Conservation (phyloP, 495 filamentous ascomycete genomes). For the Aspergillus homomorphus region DNA sequence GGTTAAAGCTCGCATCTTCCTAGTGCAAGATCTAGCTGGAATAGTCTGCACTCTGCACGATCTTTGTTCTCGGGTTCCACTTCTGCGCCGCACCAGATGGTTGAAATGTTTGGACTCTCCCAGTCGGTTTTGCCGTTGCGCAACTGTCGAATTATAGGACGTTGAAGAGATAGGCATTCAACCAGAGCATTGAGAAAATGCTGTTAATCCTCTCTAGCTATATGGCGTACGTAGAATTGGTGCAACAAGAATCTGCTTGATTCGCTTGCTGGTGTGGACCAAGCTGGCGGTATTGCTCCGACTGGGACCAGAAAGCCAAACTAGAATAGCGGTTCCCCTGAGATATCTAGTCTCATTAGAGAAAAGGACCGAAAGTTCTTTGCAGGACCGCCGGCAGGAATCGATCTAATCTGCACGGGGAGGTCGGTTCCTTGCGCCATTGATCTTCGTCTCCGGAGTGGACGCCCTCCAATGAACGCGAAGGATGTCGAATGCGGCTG, state of each 20-base stretch:
- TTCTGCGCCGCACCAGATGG: background rate
- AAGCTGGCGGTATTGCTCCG: background rate
- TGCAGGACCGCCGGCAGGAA: background rate
- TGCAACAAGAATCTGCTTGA: too few species aligned
- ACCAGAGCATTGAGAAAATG: background rate
- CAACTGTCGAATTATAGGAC: background rate
- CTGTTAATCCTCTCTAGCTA: too few species aligned
- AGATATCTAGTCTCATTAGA: background rate
- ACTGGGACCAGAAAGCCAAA: background rate
- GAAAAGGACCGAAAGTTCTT: background rate
- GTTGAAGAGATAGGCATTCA: background rate
- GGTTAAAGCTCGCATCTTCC: background rate
- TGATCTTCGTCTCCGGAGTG: background rate
- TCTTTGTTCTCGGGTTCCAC: background rate
- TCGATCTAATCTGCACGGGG: background rate
- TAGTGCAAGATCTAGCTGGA: background rate
- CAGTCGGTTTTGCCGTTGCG: background rate
- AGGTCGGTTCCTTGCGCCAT: background rate
- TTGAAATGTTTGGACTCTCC: background rate
- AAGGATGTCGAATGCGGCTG: background rate
- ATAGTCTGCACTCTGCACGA: conserved; percentile 1
- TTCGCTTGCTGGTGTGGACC: background rate
- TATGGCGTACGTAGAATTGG: too few species aligned
- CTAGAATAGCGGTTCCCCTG: background rate
- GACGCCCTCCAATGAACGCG: background rate